Percentiles rank a stretch among this genome's conserved stretches.
Conservation (phyloP, 2,329 filamentous ascomycete species). For the Myriosclerotinia curreyana region DNA sequence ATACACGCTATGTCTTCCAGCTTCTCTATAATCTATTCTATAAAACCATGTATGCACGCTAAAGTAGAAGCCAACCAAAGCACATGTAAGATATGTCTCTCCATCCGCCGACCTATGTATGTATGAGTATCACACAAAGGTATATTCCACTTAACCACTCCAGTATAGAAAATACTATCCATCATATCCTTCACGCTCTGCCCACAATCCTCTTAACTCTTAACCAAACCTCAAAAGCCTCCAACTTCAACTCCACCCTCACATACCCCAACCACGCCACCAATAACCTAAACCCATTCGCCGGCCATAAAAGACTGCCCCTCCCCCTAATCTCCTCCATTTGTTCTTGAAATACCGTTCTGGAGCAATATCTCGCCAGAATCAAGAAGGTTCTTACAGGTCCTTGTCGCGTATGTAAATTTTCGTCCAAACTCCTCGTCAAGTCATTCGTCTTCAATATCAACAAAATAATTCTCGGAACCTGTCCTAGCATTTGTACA, state of each 20-base stretch:
- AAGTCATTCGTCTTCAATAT: constrained; percentile 98
- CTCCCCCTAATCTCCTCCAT: constrained; percentile 53
- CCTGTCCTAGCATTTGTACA: constrained; percentile 81
- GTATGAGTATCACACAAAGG: neutral
- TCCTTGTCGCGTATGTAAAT: constrained; percentile 69
- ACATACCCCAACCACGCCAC: constrained; percentile 57
- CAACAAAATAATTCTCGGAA: constrained; percentile 86
- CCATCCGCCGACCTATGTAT: neutral
- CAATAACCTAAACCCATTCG: constrained; percentile 53
- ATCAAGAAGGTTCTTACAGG: constrained; percentile 66
- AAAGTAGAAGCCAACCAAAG: neutral
- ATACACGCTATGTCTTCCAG: neutral
- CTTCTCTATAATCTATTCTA: neutral
- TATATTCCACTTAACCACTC: neutral
- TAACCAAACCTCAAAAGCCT: constrained; percentile 61
- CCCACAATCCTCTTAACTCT: constrained; percentile 50
- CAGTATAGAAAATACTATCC: neutral
- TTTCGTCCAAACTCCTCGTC: constrained; percentile 90
- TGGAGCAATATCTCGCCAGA: constrained; percentile 64
- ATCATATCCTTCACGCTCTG: neutral
- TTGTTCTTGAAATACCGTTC: constrained; percentile 63
- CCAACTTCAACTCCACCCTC: constrained; percentile 60
- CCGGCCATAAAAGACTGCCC: constrained; percentile 58
- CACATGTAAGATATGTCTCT: neutral
- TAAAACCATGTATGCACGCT: neutral